Evolutionary conservation across 176 grass and related monocot genomes (phyloP).

Genomic region (Eleusine indica): DNA sequence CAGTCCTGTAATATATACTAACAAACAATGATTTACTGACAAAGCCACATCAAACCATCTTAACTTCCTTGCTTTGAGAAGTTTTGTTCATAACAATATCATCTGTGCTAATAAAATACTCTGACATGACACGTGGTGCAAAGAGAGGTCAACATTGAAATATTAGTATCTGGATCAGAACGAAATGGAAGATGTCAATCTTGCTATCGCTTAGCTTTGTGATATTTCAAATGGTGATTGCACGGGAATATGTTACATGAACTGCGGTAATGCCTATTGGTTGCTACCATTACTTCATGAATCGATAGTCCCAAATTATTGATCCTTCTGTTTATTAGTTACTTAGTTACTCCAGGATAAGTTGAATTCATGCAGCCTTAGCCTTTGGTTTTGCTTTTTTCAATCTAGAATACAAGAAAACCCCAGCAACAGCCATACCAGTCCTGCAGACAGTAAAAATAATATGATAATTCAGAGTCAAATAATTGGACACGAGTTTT

Average conservation of each 20-base stretch:
- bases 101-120: too few relatives aligned
- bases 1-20: too few relatives aligned
- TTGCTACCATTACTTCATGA: constrained; percentile 30
- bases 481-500: neutral
- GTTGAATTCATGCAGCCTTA: constrained; percentile 38
- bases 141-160: too few relatives aligned
- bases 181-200: too few relatives aligned
- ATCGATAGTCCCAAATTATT: neutral
- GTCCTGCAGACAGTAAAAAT: constrained; percentile 44
- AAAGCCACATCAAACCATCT: too few relatives aligned
- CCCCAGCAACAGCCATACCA: constrained; percentile 55
- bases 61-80: too few relatives aligned
- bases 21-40: too few relatives aligned
- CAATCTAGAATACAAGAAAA: constrained; percentile 61
- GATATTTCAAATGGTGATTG: neutral
- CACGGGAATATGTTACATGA: constrained; percentile 33
- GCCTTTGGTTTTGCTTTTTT: constrained; percentile 53
- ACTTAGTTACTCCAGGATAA: neutral
- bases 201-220: too few relatives aligned
- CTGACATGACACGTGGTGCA: too few relatives aligned
- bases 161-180: too few relatives aligned
- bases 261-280: neutral
- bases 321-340: constrained; percentile 10
- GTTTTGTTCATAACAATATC: too few relatives aligned
- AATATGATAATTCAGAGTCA: constrained; percentile 18